A percentile compares a stretch with the other conserved stretches of the same genome.
phyloP scores from a whole-genome alignment of 257 asterid species.

The Salvia splendens region DNA sequence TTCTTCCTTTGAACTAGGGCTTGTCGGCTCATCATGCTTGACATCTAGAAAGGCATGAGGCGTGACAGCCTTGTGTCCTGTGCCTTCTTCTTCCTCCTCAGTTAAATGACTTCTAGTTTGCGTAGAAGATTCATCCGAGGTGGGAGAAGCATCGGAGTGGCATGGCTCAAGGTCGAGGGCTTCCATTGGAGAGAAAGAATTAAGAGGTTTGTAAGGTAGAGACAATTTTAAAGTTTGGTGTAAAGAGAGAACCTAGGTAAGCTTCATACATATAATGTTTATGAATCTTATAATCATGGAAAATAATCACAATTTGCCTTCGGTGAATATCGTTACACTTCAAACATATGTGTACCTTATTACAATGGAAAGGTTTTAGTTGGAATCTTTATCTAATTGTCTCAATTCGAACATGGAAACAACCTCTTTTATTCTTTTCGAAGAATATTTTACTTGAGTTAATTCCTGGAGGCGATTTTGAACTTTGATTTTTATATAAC shows the following conservation, averaged over 20 bases:
- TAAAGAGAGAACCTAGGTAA: neutral
- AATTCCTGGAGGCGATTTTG: neutral
- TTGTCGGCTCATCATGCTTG: too few species aligned
- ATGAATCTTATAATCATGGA: slow-evolving; percentile 46
- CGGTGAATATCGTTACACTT: slow-evolving; percentile 39
- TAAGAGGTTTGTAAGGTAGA: neutral
- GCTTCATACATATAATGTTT: neutral
- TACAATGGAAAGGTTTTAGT: slow-evolving; percentile 7
- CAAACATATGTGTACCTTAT: neutral
- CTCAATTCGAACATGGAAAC: too few species aligned
- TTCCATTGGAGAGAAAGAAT: slow-evolving; percentile 36
- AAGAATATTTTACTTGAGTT: neutral
- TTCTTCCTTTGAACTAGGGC: too few species aligned
- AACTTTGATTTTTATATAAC: slow-evolving; percentile 8
- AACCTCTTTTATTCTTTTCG: too few species aligned
- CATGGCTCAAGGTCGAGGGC: slow-evolving; percentile 37
- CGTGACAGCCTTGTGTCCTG: slow-evolving; percentile 17
- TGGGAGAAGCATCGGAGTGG: slow-evolving; percentile 53
- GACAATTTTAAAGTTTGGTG: slow-evolving; percentile 23
- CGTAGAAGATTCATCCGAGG: slow-evolving; percentile 35
- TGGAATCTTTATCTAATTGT: too few species aligned
- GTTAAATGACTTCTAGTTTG: slow-evolving; percentile 33
- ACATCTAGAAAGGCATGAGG: too few species aligned
- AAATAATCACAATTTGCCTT: slow-evolving; percentile 43
- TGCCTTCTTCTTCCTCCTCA: slow-evolving; percentile 13